A percentile compares a stretch with the other conserved stretches of the same genome.
Conservation (phyloP, 2,329 filamentous ascomycete genomes). For the Ceratocystis eucalypticola region DNA sequence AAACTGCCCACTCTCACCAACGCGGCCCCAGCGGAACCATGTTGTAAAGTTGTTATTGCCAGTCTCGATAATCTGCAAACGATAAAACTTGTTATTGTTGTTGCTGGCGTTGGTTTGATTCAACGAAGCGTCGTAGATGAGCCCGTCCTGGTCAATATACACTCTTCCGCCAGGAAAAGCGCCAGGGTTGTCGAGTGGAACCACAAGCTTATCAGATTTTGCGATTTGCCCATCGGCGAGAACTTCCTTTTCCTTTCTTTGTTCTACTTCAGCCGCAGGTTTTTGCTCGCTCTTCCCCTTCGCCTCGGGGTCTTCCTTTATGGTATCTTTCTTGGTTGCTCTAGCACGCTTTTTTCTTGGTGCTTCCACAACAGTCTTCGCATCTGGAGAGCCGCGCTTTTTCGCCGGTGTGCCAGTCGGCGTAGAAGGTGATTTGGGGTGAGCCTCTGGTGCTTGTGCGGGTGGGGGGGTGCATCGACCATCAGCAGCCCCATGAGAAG, state of each 20-base stretch:
- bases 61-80: constrained; percentile 43
- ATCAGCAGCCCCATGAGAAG: constrained; percentile 7
- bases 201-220: constrained; percentile 32
- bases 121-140: constrained; percentile 66
- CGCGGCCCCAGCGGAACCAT: constrained; percentile 73
- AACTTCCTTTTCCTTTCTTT: constrained; percentile 25
- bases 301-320: constrained; percentile 22
- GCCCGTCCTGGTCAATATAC: constrained; percentile 49
- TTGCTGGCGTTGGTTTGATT: constrained; percentile 59
- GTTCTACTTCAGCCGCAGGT: constrained; percentile 23
- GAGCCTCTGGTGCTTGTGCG: background rate
- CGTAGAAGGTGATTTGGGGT: background rate
- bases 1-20: constrained; percentile 46
- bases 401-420: background rate
- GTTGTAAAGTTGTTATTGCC: constrained; percentile 4
- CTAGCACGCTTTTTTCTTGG: background rate
- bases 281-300: constrained; percentile 22
- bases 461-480: background rate
- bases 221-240: constrained; percentile 34
- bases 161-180: constrained; percentile 35
- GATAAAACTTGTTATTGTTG: constrained; percentile 79
- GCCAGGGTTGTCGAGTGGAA: constrained; percentile 40
- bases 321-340: background rate
- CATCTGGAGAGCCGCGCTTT: background rate
- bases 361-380: background rate